Base-by-base conservation (phyloP, 306 rosid genomes). In the Ormosia emarginata region DNA sequence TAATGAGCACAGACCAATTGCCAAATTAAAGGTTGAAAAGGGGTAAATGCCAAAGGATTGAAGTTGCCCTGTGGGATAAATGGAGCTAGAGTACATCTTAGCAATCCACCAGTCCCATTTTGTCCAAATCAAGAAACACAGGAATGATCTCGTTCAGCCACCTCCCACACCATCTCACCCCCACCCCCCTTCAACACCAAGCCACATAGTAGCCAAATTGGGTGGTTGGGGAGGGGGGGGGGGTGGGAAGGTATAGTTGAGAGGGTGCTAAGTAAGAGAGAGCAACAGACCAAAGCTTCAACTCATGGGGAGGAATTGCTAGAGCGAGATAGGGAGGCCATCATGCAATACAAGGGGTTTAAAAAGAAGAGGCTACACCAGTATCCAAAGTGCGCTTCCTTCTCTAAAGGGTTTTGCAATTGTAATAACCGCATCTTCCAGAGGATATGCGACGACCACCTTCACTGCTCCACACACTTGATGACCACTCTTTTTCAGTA, bases 381-480 rank as follows among this genome's bases (percentile, higher is more conserved):
- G 61, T 4, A 74, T 17, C 46, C 43, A 55, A 64, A 64, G 74
- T 52, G 81, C 71, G 40, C 14, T 71, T 32, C 63, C 80, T 71
- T 72, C 75, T 57, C 55, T n/a, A 7, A n/a, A 41, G 64, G 81
- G 49, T 44, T 66, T 65, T 79, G 47, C 44, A 57, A 15, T 30
- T 73, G 57, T 49, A 50, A 12, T 74, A 40, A 32, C 7, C 62
- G 91, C 77, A 86, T 88, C 91, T 88, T 83, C 88, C 85, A 78
- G 32, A 47, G 91, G 3, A 89, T 89, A 89, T 84, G 85, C 88
- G 87, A 59, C 80, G 74, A 79, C 85, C 77, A 88, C 49, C 83
- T 68, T 74, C 55, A 56, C 58, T 68, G 65, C 79, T 57, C 77
- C 80, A 56, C 81, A 74, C 70, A 74, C 13, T 58, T 68, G 24